A percentile compares a stretch with the other conserved stretches of the same genome.
phyloP scores from a whole-genome alignment of 225 moss, liverwort and hornwort genomes.

The Lunularia cruciata region DNA sequence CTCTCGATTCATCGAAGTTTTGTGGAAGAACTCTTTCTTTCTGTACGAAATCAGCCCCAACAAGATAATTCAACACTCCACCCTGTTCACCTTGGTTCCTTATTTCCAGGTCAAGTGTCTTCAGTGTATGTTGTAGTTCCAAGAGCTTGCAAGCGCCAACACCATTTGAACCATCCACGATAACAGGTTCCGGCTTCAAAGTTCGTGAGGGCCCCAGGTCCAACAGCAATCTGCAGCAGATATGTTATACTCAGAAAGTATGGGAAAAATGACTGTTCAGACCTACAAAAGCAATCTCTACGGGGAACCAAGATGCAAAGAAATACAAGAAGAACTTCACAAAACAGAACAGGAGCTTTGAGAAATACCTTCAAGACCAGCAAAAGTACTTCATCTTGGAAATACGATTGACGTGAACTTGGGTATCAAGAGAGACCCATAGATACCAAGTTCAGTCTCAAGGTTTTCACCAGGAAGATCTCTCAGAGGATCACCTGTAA shows the following conservation, averaged over 20 bases:
- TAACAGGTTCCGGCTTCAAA: constrained; percentile 36
- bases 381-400: neutral
- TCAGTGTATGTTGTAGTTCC: constrained; percentile 48
- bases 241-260: constrained; percentile 32
- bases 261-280: neutral
- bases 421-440: too few species aligned
- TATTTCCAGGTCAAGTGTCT: constrained; percentile 56
- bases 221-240: constrained; percentile 72
- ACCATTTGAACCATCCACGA: constrained; percentile 95
- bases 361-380: neutral
- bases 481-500: too few species aligned
- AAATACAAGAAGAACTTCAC: neutral
- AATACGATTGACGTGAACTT: too few species aligned
- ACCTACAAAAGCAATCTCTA: neutral
- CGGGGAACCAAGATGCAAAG: neutral
- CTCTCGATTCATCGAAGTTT: constrained; percentile 52
- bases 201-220: constrained; percentile 56
- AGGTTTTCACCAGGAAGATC: too few species aligned
- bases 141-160: constrained; percentile 77
- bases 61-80: constrained; percentile 65
- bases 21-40: constrained; percentile 75
- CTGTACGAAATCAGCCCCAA: constrained; percentile 95
- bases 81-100: constrained; percentile 70
- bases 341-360: neutral
- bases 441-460: too few species aligned